These are phyloP conservation scores for Colletotrichum echinochloae DNA, from an alignment of 2,329 filamentous ascomycete genomes.

Conservation along the genomic window DNA sequence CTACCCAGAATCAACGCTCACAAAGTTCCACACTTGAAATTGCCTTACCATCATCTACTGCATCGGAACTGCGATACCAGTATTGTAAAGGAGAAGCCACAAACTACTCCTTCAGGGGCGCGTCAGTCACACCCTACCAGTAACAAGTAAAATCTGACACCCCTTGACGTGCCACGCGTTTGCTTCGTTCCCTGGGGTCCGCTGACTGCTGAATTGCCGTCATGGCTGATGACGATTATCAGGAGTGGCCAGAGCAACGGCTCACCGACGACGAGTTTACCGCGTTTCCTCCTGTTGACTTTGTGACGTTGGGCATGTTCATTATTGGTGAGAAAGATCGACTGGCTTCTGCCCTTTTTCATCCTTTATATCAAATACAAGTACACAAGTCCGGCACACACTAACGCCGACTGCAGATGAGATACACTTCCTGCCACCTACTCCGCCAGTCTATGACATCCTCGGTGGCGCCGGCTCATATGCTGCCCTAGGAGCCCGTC, in stretches of 20 bases:
- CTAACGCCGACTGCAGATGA: slow-evolving; percentile 72
- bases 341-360: background rate
- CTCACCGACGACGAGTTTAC: slow-evolving; percentile 49
- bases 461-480: slow-evolving; percentile 92
- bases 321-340: slow-evolving; percentile 69
- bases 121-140: background rate
- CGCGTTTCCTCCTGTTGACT: slow-evolving; percentile 61
- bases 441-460: slow-evolving; percentile 76
- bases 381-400: background rate
- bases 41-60: background rate
- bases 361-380: background rate
- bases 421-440: slow-evolving; percentile 84
- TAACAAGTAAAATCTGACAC: background rate
- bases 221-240: slow-evolving; percentile 22
- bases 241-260: background rate
- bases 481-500: slow-evolving; percentile 86
- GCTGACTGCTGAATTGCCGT: background rate
- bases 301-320: slow-evolving; percentile 79
- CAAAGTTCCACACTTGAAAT: background rate
- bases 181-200: background rate
- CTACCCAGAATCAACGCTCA: background rate
- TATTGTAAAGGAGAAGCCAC: background rate
- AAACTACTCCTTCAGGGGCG: too few relatives aligned
- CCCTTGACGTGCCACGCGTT: background rate
- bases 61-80: background rate